phyloP scores from a whole-genome alignment of 179 eudicot species.

The Patellifolia procumbens region DNA sequence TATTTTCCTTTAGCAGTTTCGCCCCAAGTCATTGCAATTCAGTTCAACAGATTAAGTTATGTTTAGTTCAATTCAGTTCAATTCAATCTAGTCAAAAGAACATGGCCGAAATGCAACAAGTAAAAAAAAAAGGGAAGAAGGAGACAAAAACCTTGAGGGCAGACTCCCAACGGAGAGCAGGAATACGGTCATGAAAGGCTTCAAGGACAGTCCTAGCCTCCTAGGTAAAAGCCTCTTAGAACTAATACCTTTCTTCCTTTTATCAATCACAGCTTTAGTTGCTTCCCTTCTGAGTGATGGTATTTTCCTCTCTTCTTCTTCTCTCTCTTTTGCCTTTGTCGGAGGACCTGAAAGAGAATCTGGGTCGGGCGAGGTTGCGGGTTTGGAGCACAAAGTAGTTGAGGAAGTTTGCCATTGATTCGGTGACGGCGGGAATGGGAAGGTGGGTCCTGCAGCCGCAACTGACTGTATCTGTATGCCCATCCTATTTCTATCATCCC shows the following conservation, averaged over 20 bases:
- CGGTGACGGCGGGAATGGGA: slow-evolving; percentile 29
- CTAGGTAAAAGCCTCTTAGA: slow-evolving; percentile 68
- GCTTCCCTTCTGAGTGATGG: slow-evolving; percentile 87
- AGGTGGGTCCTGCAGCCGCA: slow-evolving; percentile 34
- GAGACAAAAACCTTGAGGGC: slow-evolving; percentile 59
- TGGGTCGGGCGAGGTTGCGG: slow-evolving; percentile 23
- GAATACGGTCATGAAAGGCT: slow-evolving; percentile 84
- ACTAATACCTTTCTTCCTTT: slow-evolving; percentile 64
- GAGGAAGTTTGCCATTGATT: slow-evolving; percentile 27
- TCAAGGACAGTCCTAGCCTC: slow-evolving; percentile 91
- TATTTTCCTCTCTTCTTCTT: slow-evolving; percentile 63
- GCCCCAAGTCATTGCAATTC: no score
- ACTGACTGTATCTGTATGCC: slow-evolving; percentile 31
- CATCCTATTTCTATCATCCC: no score
- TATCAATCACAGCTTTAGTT: slow-evolving; percentile 83
- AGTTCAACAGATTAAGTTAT: no score
- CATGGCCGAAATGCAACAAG: neutral
- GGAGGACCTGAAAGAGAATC: neutral
- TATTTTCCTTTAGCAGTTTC: no score
- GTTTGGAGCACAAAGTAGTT: slow-evolving; percentile 21
- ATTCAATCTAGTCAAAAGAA: no score
- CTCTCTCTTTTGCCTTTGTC: slow-evolving; percentile 56
- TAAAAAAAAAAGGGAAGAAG: neutral
- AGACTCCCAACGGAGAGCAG: slow-evolving; percentile 91
- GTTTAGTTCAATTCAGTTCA: neutral